Evolutionary conservation across 768 basidiomycete species (phyloP).

Genomic region (Gyrodon lividus): DNA sequence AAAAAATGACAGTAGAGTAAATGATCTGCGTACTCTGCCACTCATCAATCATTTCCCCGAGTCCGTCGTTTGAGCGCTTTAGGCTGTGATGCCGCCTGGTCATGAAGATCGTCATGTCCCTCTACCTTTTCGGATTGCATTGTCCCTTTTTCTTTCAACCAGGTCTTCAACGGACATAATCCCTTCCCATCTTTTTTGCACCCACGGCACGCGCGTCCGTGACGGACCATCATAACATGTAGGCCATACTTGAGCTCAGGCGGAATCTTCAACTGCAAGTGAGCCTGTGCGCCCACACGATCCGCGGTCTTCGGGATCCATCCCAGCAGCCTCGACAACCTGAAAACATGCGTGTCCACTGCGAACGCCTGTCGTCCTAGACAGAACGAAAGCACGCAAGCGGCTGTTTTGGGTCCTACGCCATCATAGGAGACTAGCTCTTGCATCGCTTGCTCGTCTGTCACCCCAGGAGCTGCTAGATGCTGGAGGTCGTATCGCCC

Average conservation of each 20-base stretch:
- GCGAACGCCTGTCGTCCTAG: conserved; percentile 60
- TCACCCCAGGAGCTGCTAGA: conserved; percentile 32
- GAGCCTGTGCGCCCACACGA: conserved; percentile 53
- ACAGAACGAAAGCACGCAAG: conserved; percentile 61
- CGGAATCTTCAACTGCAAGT: conserved; percentile 52
- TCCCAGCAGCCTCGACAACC: conserved; percentile 45
- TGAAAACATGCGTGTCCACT: conserved; percentile 63
- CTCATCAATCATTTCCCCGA: background rate
- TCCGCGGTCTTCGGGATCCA: conserved; percentile 46
- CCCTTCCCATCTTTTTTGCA: conserved; percentile 43
- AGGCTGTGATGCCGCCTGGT: background rate
- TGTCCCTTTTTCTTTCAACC: conserved; percentile 28
- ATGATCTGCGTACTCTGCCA: background rate
- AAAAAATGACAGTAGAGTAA: background rate
- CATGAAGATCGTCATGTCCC: background rate
- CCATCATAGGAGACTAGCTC: conserved; percentile 56
- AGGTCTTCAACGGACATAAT: conserved; percentile 37
- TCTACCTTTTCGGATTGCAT: conserved; percentile 12
- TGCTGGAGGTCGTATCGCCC: conserved; percentile 60
- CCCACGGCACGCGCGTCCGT: conserved; percentile 53
- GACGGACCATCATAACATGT: conserved; percentile 58
- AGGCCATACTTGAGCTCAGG: conserved; percentile 53
- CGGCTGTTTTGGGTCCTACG: conserved; percentile 63
- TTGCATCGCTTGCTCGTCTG: conserved; percentile 53
- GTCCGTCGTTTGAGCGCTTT: background rate